Percentiles rank a stretch among this genome's conserved stretches.
These are phyloP conservation scores for Fusarium sp. DNA, from an alignment of 2,329 filamentous ascomycete genomes.

Conservation along the genomic window DNA sequence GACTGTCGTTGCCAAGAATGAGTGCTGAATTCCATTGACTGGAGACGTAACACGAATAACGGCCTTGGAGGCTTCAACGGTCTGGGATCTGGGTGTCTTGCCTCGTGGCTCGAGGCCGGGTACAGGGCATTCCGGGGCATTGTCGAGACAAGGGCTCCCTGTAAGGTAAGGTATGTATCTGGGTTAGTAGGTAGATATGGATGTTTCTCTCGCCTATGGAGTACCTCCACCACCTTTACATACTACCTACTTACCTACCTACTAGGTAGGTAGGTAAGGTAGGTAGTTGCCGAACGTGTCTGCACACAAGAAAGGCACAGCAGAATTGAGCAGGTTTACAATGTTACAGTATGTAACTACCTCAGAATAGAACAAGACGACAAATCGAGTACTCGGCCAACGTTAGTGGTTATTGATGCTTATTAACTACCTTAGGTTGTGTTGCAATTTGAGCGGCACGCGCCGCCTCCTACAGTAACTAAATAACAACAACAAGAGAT, in stretches of 20 bases:
- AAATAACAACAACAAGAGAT: background rate
- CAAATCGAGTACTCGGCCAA: background rate
- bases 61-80: constrained; percentile 8
- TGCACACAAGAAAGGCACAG: background rate
- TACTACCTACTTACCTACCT: background rate
- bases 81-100: constrained; percentile 13
- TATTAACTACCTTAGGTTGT: no score
- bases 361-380: background rate
- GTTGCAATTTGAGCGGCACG: background rate
- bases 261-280: no score
- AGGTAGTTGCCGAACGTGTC: background rate
- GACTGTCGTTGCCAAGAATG: constrained; percentile 1
- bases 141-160: constrained; percentile 22
- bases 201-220: background rate
- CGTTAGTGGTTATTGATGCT: background rate
- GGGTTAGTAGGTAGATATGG: no score
- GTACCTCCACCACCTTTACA: no score
- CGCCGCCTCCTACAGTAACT: background rate
- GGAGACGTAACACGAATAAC: background rate
- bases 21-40: background rate
- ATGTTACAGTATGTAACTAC: no score
- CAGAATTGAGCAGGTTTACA: background rate
- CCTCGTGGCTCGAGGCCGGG: constrained; percentile 32
- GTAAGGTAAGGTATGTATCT: no score
- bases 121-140: constrained; percentile 30